Base-by-base conservation (phyloP, 306 rosid species). In the Vigna trinervia region DNA sequence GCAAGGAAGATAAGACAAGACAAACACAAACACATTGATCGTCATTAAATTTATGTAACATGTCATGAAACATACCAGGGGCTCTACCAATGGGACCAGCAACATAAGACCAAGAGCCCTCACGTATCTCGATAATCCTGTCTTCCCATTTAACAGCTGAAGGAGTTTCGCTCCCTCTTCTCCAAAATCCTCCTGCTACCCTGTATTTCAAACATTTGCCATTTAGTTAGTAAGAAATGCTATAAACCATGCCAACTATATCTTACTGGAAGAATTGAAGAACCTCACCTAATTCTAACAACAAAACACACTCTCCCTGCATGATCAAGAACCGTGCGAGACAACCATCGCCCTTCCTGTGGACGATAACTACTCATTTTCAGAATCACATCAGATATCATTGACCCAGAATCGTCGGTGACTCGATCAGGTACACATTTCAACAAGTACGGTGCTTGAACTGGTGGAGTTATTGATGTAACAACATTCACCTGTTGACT, bases 341-440 rank as follows among this genome's bases (percentile, higher is more conserved):
- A 90, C 81, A 94, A 74, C 98, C 98, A 92, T 79, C 96, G 90
- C 19, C 98, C 98, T 89, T 94, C 97, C 85, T 94, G 97, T n/a
- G 98, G 96, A 68, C 34, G 96, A 83, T 90, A 90, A 53, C 83
- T 86, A 79, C 89, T 94, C 95, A 94, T 84, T 70, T 80, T 89
- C 32, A 94, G 89, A 90, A 92, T 88, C 78, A 90, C 89, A 73
- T 90, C 96, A 0, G 97, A 94, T 76, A 94, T 84, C 97, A 90
- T 94, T 12, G 92, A 94, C 61, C 97, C 98, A 1, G 93, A 89
- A 80, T 94, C 90, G 82, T 94, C 98, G 0, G 96, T 94, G 75
- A 94, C 97, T 74, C 81, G 82, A 81, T 94, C 97, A 0, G 97
- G 95, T 15, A 94, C 98, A 82, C 97, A 94, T 86, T 94, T 94